phyloP scores from a whole-genome alignment of 164 flowering plant species.

The Sedum album region DNA sequence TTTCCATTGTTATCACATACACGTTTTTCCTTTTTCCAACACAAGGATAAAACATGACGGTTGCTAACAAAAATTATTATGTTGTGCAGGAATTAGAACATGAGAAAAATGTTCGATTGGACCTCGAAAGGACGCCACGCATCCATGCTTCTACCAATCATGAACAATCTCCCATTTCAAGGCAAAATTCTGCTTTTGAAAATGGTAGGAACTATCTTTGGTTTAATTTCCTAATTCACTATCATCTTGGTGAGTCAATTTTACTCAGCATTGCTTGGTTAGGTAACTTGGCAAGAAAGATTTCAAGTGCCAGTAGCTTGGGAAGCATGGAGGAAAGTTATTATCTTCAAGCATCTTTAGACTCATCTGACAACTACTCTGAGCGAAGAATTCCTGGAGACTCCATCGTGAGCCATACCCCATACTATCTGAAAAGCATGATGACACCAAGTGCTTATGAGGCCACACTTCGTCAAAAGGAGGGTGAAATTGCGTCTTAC shows the following conservation, averaged over 20 bases:
- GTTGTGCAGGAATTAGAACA: conserved; percentile 64
- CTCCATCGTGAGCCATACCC: conserved; percentile 54
- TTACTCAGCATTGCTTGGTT: conserved; percentile 7
- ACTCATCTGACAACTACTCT: conserved; percentile 58
- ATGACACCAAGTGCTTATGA: conserved; percentile 86
- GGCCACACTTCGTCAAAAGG: conserved; percentile 87
- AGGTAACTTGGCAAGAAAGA: conserved; percentile 61
- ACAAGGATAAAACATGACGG: background rate
- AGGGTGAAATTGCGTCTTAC: conserved; percentile 61
- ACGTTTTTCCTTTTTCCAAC: background rate
- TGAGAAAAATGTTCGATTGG: conserved; percentile 72
- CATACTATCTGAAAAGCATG: conserved; percentile 74
- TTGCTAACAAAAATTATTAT: background rate
- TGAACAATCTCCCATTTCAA: conserved; percentile 44
- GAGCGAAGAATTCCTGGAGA: conserved; percentile 62
- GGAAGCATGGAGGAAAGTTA: conserved; percentile 93
- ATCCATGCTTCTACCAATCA: conserved; percentile 32
- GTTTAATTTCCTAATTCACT: background rate
- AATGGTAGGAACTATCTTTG: conserved; percentile 43
- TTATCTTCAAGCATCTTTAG: conserved; percentile 88
- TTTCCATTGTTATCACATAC: background rate
- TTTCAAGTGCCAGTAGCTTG: conserved; percentile 80
- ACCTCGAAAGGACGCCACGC: conserved; percentile 59
- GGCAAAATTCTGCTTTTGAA: conserved; percentile 42
- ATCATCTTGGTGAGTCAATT: background rate